Evolutionary conservation across 805 yeast genomes (phyloP).

Genomic region (Tetrapisispora arboricola): DNA sequence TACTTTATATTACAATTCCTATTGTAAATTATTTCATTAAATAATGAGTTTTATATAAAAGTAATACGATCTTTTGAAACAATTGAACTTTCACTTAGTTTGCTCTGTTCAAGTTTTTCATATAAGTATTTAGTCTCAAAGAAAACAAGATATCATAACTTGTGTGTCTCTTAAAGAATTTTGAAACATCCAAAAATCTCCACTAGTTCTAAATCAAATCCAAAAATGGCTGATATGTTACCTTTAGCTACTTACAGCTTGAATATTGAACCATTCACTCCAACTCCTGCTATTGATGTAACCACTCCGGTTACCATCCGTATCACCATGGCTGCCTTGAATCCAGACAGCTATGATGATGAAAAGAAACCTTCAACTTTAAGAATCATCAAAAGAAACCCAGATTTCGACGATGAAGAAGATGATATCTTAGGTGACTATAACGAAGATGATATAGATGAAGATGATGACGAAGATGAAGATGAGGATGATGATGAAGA

Average conservation of each 20-base stretch:
- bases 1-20: not conserved
- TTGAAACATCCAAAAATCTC: too few relatives aligned
- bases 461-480: conserved; percentile 36
- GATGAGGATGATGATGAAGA: conserved; percentile 29
- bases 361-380: conserved; percentile 81
- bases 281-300: conserved; percentile 76
- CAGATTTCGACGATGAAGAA: conserved; percentile 38
- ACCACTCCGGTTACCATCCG: conserved; percentile 86
- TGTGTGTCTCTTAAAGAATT: too few relatives aligned
- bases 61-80: too few relatives aligned
- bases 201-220: not conserved
- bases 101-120: not conserved
- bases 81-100: not conserved
- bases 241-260: conserved; percentile 84
- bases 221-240: conserved; percentile 54
- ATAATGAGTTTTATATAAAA: too few relatives aligned
- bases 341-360: conserved; percentile 72
- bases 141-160: too few relatives aligned
- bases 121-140: too few relatives aligned
- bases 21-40: not conserved
- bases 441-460: conserved; percentile 37
- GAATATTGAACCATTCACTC: conserved; percentile 77
- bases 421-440: conserved; percentile 36
- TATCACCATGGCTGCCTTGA: conserved; percentile 90
- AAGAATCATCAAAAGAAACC: conserved; percentile 70